Conservation (phyloP, 2,329 filamentous ascomycete species). For the Pestalotiopsis sp. region DNA sequence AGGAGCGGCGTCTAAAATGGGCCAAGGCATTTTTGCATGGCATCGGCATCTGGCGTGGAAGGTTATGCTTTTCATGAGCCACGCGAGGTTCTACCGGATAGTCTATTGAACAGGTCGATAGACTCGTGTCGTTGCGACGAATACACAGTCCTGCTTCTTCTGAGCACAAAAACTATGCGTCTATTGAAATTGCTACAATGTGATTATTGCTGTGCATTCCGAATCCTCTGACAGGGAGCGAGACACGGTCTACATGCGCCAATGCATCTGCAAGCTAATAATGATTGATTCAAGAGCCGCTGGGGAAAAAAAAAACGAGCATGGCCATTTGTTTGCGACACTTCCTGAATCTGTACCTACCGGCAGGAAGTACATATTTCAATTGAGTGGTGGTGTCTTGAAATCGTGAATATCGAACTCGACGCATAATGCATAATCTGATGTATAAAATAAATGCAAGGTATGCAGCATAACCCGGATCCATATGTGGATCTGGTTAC, state of each 20-base stretch:
- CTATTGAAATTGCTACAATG: not conserved
- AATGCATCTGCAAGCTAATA: too few relatives aligned
- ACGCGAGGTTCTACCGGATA: slow-evolving; percentile 10
- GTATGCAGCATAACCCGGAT: not conserved
- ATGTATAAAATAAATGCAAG: not conserved
- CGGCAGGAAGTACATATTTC: too few relatives aligned
- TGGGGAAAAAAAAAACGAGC: too few relatives aligned
- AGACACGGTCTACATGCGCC: too few relatives aligned
- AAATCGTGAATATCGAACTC: not conserved
- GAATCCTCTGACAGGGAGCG: not conserved
- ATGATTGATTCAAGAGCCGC: too few relatives aligned
- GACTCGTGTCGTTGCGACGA: slow-evolving; percentile 9
- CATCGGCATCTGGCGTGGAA: slow-evolving; percentile 31
- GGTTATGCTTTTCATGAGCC: slow-evolving; percentile 30
- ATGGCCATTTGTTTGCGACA: too few relatives aligned
- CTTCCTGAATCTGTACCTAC: too few relatives aligned
- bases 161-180: not conserved
- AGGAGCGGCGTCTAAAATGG: slow-evolving; percentile 28
- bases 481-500: not conserved
- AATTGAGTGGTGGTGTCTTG: too few relatives aligned
- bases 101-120: not conserved
- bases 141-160: slow-evolving; percentile 14
- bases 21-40: slow-evolving; percentile 29
- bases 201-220: not conserved
- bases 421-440: not conserved